Evolutionary conservation across 371 early-diverging fungal genomes (phyloP), one percentile per base, ranked within the genome.

Genomic region (Gilbertella persicaria): DNA sequence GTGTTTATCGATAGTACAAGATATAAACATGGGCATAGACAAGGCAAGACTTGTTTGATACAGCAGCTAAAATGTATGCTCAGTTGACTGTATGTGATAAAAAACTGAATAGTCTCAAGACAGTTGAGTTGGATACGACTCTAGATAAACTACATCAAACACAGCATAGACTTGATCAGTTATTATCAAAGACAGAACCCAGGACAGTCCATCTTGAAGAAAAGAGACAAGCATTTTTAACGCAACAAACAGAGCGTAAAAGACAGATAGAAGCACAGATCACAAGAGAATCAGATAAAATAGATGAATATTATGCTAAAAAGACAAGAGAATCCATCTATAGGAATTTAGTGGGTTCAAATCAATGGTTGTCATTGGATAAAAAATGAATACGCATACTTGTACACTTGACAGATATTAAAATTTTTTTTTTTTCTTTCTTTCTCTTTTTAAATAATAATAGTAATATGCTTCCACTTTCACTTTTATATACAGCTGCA

Each of bases 381-480:
- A n/a, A n/a, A n/a, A n/a, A n/a, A n/a, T n/a, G n/a, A n/a, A n/a
- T n/a, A n/a, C n/a, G n/a, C n/a, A n/a, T n/a, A n/a, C n/a, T n/a
- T n/a, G n/a, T n/a, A n/a, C n/a, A n/a, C n/a, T n/a, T n/a, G n/a
- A n/a, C n/a, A n/a, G n/a, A n/a, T n/a, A n/a, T n/a, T n/a, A n/a
- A n/a, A n/a, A n/a, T n/a, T n/a, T n/a, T n/a, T n/a, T n/a, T n/a
- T n/a, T n/a, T n/a, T n/a, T n/a, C n/a, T n/a, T n/a, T n/a, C n/a
- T n/a, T n/a, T n/a, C n/a, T n/a, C n/a, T n/a, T n/a, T n/a, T n/a
- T n/a, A n/a, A n/a, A n/a, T n/a, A n/a, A n/a, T n/a, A n/a, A n/a
- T n/a, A n/a, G n/a, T n/a, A 53, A 38, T 35, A 77, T 78, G 98
- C 79, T 97, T 45, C 98, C 98, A 35, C 83, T 97, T 55, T 87